Conservation (phyloP, 2,329 filamentous ascomycete species). For the Aphanocladium album region DNA sequence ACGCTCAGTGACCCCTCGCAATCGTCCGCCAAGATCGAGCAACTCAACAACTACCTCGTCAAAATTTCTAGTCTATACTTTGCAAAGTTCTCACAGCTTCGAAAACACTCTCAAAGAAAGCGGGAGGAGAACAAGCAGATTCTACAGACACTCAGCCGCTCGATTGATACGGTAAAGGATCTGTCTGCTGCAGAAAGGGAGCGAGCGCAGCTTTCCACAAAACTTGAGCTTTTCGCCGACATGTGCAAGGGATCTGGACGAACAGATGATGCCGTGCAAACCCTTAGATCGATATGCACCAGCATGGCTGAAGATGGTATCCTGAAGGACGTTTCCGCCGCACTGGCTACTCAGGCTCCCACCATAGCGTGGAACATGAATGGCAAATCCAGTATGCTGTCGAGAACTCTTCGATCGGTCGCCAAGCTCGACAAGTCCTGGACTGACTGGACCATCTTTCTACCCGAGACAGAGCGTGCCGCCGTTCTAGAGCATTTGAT, state of each 20-base stretch:
- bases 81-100: conserved; percentile 50
- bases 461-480: conserved; percentile 47
- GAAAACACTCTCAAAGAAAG: conserved; percentile 37
- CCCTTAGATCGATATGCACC: conserved; percentile 56
- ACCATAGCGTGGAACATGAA: conserved; percentile 47
- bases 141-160: conserved; percentile 56
- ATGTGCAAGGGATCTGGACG: conserved; percentile 49
- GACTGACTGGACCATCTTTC: conserved; percentile 51
- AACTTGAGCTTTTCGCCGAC: conserved; percentile 63
- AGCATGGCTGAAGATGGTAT: conserved; percentile 55
- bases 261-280: conserved; percentile 51
- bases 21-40: conserved; percentile 25
- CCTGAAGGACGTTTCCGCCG: conserved; percentile 47
- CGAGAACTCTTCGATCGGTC: conserved; percentile 54
- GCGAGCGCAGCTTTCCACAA: conserved; percentile 55
- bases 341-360: conserved; percentile 46
- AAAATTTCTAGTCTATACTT: conserved; percentile 71
- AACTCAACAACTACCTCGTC: conserved; percentile 47
- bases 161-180: conserved; percentile 56
- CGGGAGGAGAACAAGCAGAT: conserved; percentile 36
- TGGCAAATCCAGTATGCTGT: conserved; percentile 48
- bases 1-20: conserved; percentile 39
- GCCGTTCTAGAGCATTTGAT: conserved; percentile 58
- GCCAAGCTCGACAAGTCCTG: conserved; percentile 54
- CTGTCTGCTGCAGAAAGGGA: conserved; percentile 51